Evolutionary conservation across 1,284 basidiomycete species (phyloP).

Genomic region (Phlebopus sp.): DNA sequence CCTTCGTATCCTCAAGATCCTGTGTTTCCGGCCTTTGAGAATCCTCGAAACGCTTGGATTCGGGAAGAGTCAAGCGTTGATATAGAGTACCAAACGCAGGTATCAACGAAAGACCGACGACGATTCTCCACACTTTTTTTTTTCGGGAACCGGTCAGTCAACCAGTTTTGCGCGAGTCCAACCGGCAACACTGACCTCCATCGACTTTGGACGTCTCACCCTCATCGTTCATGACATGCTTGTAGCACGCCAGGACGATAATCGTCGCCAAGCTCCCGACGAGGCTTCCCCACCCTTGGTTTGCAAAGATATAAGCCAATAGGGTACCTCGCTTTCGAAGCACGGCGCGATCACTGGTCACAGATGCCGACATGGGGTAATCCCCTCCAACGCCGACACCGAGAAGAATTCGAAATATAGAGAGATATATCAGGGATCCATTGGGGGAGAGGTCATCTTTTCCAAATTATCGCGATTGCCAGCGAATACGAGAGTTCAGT

Average conservation of each 20-base stretch:
- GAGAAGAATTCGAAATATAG: slow-evolving; percentile 66
- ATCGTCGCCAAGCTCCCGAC: slow-evolving; percentile 65
- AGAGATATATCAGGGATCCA: slow-evolving; percentile 55
- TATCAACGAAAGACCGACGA: slow-evolving; percentile 50
- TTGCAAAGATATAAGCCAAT: slow-evolving; percentile 72
- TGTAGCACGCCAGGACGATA: slow-evolving; percentile 69
- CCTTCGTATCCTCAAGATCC: slow-evolving; percentile 35
- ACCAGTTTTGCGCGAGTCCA: slow-evolving; percentile 7
- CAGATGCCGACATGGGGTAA: slow-evolving; percentile 77
- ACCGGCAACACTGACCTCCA: slow-evolving; percentile 44
- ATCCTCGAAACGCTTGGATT: slow-evolving; percentile 57
- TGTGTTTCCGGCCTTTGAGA: slow-evolving; percentile 36
- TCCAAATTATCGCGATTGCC: neutral
- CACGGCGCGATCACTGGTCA: slow-evolving; percentile 68
- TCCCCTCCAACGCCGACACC: slow-evolving; percentile 81
- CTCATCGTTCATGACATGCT: slow-evolving; percentile 56
- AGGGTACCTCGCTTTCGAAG: slow-evolving; percentile 71
- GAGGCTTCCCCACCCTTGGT: slow-evolving; percentile 75
- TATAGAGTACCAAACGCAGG: slow-evolving; percentile 63
- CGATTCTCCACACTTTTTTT: slow-evolving; percentile 51
- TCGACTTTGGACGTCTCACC: slow-evolving; percentile 62
- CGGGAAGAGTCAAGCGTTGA: slow-evolving; percentile 72
- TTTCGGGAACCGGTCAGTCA: slow-evolving; percentile 32
- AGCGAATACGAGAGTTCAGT: neutral
- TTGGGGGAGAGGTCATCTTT: slow-evolving; percentile 43